Percentiles rank a stretch among this genome's conserved stretches.
Evolutionary conservation across 1,284 basidiomycete genomes (phyloP).

Genomic region (Dichomitus squalens): DNA sequence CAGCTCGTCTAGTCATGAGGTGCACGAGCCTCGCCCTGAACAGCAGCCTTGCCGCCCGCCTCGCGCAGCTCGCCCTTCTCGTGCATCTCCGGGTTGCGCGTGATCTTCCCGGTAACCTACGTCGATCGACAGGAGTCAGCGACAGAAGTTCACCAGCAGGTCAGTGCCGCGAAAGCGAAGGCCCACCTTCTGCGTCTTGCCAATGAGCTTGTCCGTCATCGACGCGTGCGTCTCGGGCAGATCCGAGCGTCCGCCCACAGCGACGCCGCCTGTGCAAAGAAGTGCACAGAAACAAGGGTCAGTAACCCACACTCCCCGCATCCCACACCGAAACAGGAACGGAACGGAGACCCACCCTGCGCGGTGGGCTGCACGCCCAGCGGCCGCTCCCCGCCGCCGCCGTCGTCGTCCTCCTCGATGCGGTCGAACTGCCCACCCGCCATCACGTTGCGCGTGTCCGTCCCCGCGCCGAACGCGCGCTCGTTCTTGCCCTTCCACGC

Average conservation of each 20-base stretch:
- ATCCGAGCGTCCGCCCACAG: slow-evolving; percentile 43
- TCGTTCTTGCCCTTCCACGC: too few relatives aligned
- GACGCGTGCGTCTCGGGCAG: slow-evolving; percentile 47
- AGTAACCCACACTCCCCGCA: neutral
- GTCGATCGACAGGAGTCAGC: neutral
- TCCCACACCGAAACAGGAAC: neutral
- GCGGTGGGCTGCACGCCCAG: slow-evolving; percentile 41
- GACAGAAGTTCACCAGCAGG: too few relatives aligned
- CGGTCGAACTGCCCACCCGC: slow-evolving; percentile 10
- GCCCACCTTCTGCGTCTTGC: slow-evolving; percentile 55
- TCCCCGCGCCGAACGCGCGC: too few relatives aligned
- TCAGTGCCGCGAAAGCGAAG: too few relatives aligned
- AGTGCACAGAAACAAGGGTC: neutral
- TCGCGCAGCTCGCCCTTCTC: slow-evolving; percentile 60
- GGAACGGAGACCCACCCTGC: slow-evolving; percentile 33
- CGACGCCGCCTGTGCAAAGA: slow-evolving; percentile 42
- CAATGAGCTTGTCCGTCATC: slow-evolving; percentile 51
- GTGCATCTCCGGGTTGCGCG: slow-evolving; percentile 49
- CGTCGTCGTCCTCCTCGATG: slow-evolving; percentile 27
- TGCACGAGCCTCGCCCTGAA: slow-evolving; percentile 41
- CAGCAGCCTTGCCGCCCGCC: slow-evolving; percentile 52
- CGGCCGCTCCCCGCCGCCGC: slow-evolving; percentile 39
- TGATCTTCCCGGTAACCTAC: slow-evolving; percentile 53
- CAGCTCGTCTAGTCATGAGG: slow-evolving; percentile 39
- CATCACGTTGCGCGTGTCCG: too few relatives aligned